These are phyloP conservation scores for Papiliotrema fonsecae DNA, from an alignment of 1,284 basidiomycete genomes.

Conservation along the genomic window DNA sequence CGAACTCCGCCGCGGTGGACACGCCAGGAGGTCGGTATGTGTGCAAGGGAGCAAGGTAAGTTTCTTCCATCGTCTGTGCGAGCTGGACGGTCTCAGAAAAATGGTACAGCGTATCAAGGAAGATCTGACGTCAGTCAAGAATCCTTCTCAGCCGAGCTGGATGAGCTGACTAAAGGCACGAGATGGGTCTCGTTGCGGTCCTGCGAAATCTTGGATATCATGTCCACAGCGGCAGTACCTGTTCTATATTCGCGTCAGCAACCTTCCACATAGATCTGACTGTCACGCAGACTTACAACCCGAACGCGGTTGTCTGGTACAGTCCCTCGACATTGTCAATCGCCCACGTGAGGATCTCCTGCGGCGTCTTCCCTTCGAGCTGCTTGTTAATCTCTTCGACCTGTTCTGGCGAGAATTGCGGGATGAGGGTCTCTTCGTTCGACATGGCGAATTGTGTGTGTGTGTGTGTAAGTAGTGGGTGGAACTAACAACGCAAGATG, in stretches of 20 bases:
- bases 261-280: neutral
- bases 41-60: slow-evolving; percentile 69
- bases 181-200: slow-evolving; percentile 47
- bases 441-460: neutral
- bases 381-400: slow-evolving; percentile 67
- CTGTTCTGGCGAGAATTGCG: slow-evolving; percentile 63
- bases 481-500: too few relatives aligned
- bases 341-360: slow-evolving; percentile 80
- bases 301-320: slow-evolving; percentile 90
- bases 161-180: slow-evolving; percentile 45
- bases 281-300: slow-evolving; percentile 52
- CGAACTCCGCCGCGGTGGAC: slow-evolving; percentile 67
- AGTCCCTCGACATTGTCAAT: slow-evolving; percentile 64
- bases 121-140: slow-evolving; percentile 54
- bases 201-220: slow-evolving; percentile 71
- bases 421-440: slow-evolving; percentile 21
- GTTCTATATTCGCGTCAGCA: slow-evolving; percentile 50
- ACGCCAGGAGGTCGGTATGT: slow-evolving; percentile 76
- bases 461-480: too few relatives aligned
- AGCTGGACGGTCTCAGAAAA: slow-evolving; percentile 89
- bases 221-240: slow-evolving; percentile 83
- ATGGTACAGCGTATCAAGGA: slow-evolving; percentile 95
- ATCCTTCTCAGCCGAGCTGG: neutral
- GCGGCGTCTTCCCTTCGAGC: slow-evolving; percentile 65
- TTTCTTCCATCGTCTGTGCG: slow-evolving; percentile 69